Base-by-base conservation (phyloP, 164 flowering plant species). In the Kalanchoe fedtschenkoi region DNA sequence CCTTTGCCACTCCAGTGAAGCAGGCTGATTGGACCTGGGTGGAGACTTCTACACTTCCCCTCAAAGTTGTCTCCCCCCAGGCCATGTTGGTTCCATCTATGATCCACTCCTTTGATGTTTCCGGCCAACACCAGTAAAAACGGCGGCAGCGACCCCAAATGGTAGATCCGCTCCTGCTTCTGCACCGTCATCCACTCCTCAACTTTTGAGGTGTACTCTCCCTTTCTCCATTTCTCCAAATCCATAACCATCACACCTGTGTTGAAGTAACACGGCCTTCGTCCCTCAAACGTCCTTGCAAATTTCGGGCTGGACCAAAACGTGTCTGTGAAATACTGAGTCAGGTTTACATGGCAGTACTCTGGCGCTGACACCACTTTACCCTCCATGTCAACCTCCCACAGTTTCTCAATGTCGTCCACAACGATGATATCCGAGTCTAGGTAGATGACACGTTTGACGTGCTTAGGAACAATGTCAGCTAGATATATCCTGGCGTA, bases 101-200 rank as follows among this genome's bases (percentile, higher is more conserved):
- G 51, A 44, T 44, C 51, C 51, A 44, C 51, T n/a, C 24, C 51
- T 44, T 44, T 44, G 5, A 44, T 44, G 51, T 44, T 44, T 24
- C 51, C 51, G 9, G 51, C 51, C 24, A 44, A 7, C 21, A 44
- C 51, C 22, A 44, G 51, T 24, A 44, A 16, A 44, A 44, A 44
- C 21, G 51, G 51, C 51, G 51, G 51, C 24, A 44, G 21, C 21
- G 51, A 44, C 7, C 51, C 51, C 22, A 44, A 44, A 44, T 44
- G 24, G 51, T 44, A 44, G n/a, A 44, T 44, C 51, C 51, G n/a
- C 51, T 44, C 51, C 26, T 44, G 51, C 51, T 44, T 44, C 51
- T 44, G 51, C 51, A 44, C 51, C 21, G 51, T 24, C 51, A 44
- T 44, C 51, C 51, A 44, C 51, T 44, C 51, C 51, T 44, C 24